These are phyloP conservation scores for Blastobotrys parvus DNA, from an alignment of 805 yeast species.

Conservation along the genomic window DNA sequence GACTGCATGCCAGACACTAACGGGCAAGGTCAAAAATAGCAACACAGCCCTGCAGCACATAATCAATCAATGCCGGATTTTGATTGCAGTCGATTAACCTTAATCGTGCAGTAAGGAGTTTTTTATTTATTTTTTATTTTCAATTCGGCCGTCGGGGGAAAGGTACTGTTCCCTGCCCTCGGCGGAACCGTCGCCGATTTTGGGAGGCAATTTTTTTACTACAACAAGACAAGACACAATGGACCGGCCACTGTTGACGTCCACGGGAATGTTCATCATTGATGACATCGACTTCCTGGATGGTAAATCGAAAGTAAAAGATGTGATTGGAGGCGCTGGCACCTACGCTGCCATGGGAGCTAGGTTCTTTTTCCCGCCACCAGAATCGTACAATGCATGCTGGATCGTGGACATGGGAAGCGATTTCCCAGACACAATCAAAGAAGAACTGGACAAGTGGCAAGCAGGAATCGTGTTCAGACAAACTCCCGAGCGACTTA, in stretches of 20 bases:
- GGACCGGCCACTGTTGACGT: slow-evolving; percentile 34
- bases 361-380: slow-evolving; percentile 39
- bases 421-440: slow-evolving; percentile 56
- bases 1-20: too few relatives aligned
- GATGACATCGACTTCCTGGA: slow-evolving; percentile 67
- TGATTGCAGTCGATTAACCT: too few relatives aligned
- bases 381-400: slow-evolving; percentile 35
- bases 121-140: too few relatives aligned
- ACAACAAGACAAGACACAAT: too few relatives aligned
- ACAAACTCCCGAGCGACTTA: slow-evolving; percentile 41
- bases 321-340: slow-evolving; percentile 88
- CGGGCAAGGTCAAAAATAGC: too few relatives aligned
- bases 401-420: slow-evolving; percentile 74
- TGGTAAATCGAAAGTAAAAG: slow-evolving; percentile 28
- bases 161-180: too few relatives aligned
- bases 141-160: too few relatives aligned
- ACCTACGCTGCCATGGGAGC: slow-evolving; percentile 74
- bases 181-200: too few relatives aligned
- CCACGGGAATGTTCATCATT: slow-evolving; percentile 84
- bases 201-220: too few relatives aligned
- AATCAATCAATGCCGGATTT: too few relatives aligned
- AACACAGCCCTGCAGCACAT: too few relatives aligned
- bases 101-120: too few relatives aligned
- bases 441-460: slow-evolving; percentile 48
- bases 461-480: slow-evolving; percentile 51